phyloP scores from a whole-genome alignment of 2,329 filamentous ascomycete genomes.

The Aspergillaceae sp. region DNA sequence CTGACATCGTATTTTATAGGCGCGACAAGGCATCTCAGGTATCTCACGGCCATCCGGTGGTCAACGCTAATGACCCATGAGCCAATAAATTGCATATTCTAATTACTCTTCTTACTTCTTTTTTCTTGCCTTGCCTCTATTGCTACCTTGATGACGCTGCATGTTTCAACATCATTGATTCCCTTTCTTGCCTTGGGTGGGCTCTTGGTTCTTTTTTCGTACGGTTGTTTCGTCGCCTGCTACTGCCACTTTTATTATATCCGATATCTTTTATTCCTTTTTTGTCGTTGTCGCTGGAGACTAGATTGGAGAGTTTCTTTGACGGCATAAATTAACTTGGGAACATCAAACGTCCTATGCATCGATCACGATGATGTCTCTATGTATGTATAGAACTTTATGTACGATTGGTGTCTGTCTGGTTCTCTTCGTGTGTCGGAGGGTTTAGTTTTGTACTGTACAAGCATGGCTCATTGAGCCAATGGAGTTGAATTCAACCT shows the following conservation, averaged over 20 bases:
- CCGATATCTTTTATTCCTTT: background rate
- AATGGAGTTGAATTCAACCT: background rate
- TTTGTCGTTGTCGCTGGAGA: background rate
- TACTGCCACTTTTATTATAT: constrained; percentile 2
- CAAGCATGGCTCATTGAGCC: background rate
- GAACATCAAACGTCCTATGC: too few relatives aligned
- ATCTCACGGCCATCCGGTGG: constrained; percentile 26
- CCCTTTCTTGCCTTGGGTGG: constrained; percentile 2
- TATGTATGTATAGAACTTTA: background rate
- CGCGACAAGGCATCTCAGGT: constrained; percentile 32
- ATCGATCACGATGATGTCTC: background rate
- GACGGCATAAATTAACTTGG: background rate
- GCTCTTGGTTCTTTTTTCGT: constrained; percentile 1
- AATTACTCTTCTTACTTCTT: constrained; percentile 6
- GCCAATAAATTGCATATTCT: background rate
- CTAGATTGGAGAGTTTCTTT: background rate
- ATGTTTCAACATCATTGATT: constrained; percentile 2
- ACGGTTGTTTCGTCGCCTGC: background rate
- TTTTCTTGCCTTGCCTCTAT: constrained; percentile 5
- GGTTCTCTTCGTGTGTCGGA: background rate
- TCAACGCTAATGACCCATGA: constrained; percentile 29
- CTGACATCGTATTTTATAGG: constrained; percentile 17
- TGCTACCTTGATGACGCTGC: constrained; percentile 5
- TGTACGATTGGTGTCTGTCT: constrained; percentile 1
- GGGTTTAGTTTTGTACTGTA: constrained; percentile 1